Percentiles rank a stretch among this genome's conserved stretches.
These are phyloP conservation scores for Crepidotus variabilis DNA, from an alignment of 768 basidiomycete genomes.

Conservation along the genomic window DNA sequence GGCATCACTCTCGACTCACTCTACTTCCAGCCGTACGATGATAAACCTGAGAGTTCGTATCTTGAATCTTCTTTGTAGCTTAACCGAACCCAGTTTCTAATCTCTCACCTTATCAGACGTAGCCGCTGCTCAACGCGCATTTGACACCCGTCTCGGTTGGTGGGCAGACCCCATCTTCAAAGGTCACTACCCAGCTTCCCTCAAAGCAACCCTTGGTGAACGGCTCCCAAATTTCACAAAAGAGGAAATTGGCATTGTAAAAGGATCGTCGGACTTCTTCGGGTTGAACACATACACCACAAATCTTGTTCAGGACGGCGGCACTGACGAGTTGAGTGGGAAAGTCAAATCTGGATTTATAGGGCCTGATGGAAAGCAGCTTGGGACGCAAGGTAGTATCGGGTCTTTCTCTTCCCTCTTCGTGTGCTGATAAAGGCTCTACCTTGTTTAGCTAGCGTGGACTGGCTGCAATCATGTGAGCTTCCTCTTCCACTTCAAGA, in stretches of 20 bases:
- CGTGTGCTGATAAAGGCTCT: background rate
- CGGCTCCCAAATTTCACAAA: constrained; percentile 52
- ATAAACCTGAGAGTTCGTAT: constrained; percentile 55
- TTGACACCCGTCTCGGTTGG: constrained; percentile 52
- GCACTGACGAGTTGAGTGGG: constrained; percentile 54
- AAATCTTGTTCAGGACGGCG: constrained; percentile 53
- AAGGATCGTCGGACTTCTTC: constrained; percentile 64
- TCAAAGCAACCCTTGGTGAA: constrained; percentile 44
- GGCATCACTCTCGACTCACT: constrained; percentile 72
- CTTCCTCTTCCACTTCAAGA: background rate
- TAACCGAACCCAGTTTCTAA: too few relatives aligned
- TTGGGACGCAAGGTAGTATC: constrained; percentile 51
- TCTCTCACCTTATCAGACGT: constrained; percentile 36
- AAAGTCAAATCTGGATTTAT: constrained; percentile 49
- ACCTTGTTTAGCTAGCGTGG: constrained; percentile 37
- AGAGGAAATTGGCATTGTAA: constrained; percentile 52
- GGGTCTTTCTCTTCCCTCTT: background rate
- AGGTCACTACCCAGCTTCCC: constrained; percentile 56
- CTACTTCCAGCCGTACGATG: constrained; percentile 65
- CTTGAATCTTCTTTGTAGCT: background rate
- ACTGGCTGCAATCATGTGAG: constrained; percentile 52
- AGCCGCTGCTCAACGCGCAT: constrained; percentile 56
- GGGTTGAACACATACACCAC: constrained; percentile 67
- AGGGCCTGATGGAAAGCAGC: constrained; percentile 50
- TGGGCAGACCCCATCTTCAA: constrained; percentile 63